These are phyloP conservation scores for Yamadazyma laniorum DNA, from an alignment of 805 yeast species.

Conservation along the genomic window DNA sequence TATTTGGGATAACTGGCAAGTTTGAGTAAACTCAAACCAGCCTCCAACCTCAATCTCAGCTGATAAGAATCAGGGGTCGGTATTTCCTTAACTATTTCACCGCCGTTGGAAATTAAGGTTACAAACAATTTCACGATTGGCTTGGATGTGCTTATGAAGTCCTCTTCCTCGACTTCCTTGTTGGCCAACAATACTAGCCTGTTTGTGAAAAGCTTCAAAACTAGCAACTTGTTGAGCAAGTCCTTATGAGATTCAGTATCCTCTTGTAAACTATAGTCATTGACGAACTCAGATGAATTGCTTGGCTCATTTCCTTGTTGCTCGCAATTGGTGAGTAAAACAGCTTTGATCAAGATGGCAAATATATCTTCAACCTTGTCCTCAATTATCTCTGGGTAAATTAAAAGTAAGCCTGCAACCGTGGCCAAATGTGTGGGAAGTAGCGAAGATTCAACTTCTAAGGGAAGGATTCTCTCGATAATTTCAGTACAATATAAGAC, in stretches of 20 bases:
- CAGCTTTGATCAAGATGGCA: slow-evolving; percentile 55
- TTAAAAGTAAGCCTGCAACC: slow-evolving; percentile 55
- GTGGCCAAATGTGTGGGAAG: slow-evolving; percentile 59
- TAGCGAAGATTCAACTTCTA: slow-evolving; percentile 34
- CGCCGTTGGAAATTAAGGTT: slow-evolving; percentile 69
- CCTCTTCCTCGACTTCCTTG: slow-evolving; percentile 22
- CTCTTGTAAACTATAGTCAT: slow-evolving; percentile 39
- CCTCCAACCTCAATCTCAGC: slow-evolving; percentile 60
- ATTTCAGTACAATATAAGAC: slow-evolving; percentile 41
- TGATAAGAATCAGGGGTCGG: slow-evolving; percentile 62
- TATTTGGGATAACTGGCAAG: slow-evolving; percentile 56
- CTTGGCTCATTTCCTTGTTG: slow-evolving; percentile 17
- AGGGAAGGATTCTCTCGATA: slow-evolving; percentile 48
- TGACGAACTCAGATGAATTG: slow-evolving; percentile 43
- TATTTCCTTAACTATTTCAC: slow-evolving; percentile 61
- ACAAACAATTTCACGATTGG: slow-evolving; percentile 67
- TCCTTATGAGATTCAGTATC: slow-evolving; percentile 21
- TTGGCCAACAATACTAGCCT: slow-evolving; percentile 41
- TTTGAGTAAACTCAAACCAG: slow-evolving; percentile 65
- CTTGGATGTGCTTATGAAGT: slow-evolving; percentile 44
- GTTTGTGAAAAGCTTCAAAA: slow-evolving; percentile 58
- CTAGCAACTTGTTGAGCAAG: slow-evolving; percentile 48
- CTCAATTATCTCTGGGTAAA: slow-evolving; percentile 49
- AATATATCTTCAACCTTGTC: slow-evolving; percentile 58
- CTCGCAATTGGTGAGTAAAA: slow-evolving; percentile 50